phyloP scores from a whole-genome alignment of 441 rosid genomes.

The Biscutella auriculata region DNA sequence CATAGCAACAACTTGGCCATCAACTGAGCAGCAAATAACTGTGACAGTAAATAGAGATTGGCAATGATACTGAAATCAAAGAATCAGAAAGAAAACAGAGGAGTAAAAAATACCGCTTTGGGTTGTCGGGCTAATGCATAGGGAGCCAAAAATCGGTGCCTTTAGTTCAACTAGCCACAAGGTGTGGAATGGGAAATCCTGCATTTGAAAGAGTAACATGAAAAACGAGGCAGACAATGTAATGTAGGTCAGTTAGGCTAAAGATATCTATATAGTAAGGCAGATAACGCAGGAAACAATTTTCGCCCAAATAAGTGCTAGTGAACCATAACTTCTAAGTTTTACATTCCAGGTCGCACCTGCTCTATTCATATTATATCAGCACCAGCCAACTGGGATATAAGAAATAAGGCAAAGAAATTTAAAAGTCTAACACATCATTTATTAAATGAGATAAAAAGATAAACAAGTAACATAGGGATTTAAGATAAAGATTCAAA shows the following conservation, averaged over 20 bases:
- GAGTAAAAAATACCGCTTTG: conserved; percentile 33
- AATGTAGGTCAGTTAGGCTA: not conserved
- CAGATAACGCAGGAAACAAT: not conserved
- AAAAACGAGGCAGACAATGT: not conserved
- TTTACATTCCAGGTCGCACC: not conserved
- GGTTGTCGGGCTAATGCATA: conserved; percentile 35
- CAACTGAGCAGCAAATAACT: conserved; percentile 92
- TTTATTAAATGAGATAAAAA: not conserved
- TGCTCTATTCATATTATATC: not conserved
- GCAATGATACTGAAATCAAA: not conserved
- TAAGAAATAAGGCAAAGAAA: not conserved
- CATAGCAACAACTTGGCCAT: conserved; percentile 64
- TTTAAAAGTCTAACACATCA: not conserved
- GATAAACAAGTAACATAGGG: not conserved
- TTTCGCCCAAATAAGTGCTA: not conserved
- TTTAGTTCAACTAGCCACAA: conserved; percentile 63
- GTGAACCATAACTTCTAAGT: not conserved
- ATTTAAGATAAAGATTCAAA: not conserved
- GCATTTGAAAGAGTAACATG: conserved; percentile 15
- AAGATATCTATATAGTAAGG: conserved; percentile 2
- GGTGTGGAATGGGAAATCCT: conserved; percentile 57
- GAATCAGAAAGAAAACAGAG: not conserved
- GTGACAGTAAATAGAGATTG: conserved; percentile 14
- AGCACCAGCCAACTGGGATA: not conserved
- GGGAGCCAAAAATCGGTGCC: conserved; percentile 76